Evolutionary conservation across 2,329 filamentous ascomycete genomes (phyloP).

Genomic region (Colletotrichum tabaci): DNA sequence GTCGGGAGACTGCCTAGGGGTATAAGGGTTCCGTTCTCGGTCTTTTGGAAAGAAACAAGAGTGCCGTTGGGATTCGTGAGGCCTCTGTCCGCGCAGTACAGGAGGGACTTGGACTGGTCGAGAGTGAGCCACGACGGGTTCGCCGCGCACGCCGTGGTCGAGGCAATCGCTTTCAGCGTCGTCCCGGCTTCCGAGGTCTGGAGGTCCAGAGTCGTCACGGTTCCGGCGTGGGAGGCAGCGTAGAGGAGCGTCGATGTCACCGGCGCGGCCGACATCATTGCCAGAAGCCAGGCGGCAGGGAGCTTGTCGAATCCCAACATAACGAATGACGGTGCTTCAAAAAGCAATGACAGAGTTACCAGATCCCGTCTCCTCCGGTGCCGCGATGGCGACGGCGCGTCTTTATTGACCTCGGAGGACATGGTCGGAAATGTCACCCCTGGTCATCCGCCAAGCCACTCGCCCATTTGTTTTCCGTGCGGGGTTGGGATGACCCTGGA

Average conservation of each 20-base stretch:
- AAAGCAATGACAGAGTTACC: neutral
- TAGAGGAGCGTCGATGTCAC: conserved; percentile 59
- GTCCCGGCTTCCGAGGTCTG: conserved; percentile 14
- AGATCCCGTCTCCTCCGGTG: too few species aligned
- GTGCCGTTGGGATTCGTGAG: conserved; percentile 33
- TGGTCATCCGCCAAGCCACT: neutral
- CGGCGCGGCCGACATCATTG: conserved; percentile 43
- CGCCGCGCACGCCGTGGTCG: conserved; percentile 40
- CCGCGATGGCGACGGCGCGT: neutral
- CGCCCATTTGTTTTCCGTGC: conserved; percentile 38
- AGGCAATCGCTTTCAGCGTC: conserved; percentile 27
- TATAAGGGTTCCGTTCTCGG: conserved; percentile 27
- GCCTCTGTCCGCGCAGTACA: conserved; percentile 40
- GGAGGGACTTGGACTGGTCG: conserved; percentile 37
- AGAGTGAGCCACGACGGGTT: conserved; percentile 43
- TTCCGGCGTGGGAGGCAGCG: conserved; percentile 64
- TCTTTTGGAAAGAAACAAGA: conserved; percentile 40
- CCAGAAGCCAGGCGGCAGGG: conserved; percentile 22
- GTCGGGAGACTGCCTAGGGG: conserved; percentile 37
- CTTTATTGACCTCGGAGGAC: conserved; percentile 10
- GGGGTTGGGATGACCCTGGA: conserved; percentile 35
- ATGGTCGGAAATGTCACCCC: conserved; percentile 33
- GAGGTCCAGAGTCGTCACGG: conserved; percentile 63
- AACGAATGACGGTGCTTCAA: neutral
- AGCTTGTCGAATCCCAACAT: conserved; percentile 28